Conservation (phyloP, 1,284 basidiomycete species). For the Mycena citricolor region DNA sequence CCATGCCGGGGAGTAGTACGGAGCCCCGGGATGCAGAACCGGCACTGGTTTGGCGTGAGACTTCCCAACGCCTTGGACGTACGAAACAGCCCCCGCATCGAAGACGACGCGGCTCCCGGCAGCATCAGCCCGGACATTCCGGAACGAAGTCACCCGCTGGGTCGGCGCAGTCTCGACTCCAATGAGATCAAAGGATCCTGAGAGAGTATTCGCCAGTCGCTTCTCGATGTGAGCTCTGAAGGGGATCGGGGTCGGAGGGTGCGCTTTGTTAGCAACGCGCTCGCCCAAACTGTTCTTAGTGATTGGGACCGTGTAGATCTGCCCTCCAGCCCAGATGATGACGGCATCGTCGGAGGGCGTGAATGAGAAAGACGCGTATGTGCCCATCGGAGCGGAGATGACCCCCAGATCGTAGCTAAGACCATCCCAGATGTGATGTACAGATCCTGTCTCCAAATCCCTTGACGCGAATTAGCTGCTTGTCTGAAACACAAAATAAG, state of each 20-base stretch:
- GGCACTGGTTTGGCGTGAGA: constrained; percentile 43
- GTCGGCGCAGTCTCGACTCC: constrained; percentile 51
- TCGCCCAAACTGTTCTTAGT: constrained; percentile 49
- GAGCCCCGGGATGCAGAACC: constrained; percentile 40
- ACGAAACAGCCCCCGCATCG: constrained; percentile 54
- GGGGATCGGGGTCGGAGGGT: constrained; percentile 46
- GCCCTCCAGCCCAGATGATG: constrained; percentile 71
- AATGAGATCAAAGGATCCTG: constrained; percentile 46
- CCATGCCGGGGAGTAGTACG: constrained; percentile 71
- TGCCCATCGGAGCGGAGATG: constrained; percentile 71
- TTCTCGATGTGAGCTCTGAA: constrained; percentile 65
- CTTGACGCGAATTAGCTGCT: constrained; percentile 36
- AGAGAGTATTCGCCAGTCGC: constrained; percentile 59
- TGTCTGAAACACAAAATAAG: no score
- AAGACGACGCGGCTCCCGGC: constrained; percentile 52
- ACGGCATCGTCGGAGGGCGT: constrained; percentile 59
- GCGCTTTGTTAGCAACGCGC: constrained; percentile 36
- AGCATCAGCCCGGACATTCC: constrained; percentile 55
- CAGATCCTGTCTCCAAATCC: constrained; percentile 63
- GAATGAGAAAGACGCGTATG: constrained; percentile 73
- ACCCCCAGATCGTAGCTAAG: constrained; percentile 63
- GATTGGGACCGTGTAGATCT: constrained; percentile 63
- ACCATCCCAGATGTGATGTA: constrained; percentile 67
- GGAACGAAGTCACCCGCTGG: constrained; percentile 59
- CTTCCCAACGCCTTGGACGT: constrained; percentile 45